Evolutionary conservation across 1,284 basidiomycete genomes (phyloP).

Genomic region (Xanthoconium separans): DNA sequence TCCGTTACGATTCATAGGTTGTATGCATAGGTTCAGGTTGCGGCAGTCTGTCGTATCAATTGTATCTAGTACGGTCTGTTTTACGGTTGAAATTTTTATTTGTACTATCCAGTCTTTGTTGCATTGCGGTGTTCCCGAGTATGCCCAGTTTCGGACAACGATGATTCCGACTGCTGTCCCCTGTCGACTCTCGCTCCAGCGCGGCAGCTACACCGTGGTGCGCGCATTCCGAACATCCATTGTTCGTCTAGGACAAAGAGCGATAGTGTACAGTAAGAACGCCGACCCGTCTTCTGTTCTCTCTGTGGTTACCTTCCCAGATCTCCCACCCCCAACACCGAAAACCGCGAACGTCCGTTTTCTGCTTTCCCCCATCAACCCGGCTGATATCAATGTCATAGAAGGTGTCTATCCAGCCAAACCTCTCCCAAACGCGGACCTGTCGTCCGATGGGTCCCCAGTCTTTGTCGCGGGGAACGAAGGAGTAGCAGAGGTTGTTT

Average conservation of each 20-base stretch:
- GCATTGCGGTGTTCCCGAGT: not conserved
- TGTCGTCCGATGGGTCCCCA: constrained; percentile 36
- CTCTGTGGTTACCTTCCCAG: constrained; percentile 48
- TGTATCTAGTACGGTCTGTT: constrained; percentile 18
- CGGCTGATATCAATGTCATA: constrained; percentile 78
- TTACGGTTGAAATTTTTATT: not conserved
- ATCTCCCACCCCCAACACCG: constrained; percentile 51
- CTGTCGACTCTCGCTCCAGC: not conserved
- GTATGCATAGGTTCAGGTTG: constrained; percentile 20
- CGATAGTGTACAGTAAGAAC: constrained; percentile 59
- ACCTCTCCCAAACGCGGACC: constrained; percentile 43
- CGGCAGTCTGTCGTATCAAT: constrained; percentile 5
- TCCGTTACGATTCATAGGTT: constrained; percentile 14
- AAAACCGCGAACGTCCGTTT: constrained; percentile 65
- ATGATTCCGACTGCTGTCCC: constrained; percentile 6
- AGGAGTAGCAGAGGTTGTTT: constrained; percentile 67
- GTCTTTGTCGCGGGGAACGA: constrained; percentile 78
- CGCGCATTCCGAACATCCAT: constrained; percentile 26
- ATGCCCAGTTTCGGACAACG: not conserved
- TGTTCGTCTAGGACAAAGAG: constrained; percentile 44
- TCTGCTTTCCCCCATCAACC: constrained; percentile 79
- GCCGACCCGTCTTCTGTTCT: constrained; percentile 65
- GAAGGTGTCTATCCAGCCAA: constrained; percentile 80
- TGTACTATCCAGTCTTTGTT: no score
- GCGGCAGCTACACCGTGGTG: not conserved